These are phyloP conservation scores for Oryza meyeriana DNA, from an alignment of 176 grass and related monocot species.

Conservation along the genomic window DNA sequence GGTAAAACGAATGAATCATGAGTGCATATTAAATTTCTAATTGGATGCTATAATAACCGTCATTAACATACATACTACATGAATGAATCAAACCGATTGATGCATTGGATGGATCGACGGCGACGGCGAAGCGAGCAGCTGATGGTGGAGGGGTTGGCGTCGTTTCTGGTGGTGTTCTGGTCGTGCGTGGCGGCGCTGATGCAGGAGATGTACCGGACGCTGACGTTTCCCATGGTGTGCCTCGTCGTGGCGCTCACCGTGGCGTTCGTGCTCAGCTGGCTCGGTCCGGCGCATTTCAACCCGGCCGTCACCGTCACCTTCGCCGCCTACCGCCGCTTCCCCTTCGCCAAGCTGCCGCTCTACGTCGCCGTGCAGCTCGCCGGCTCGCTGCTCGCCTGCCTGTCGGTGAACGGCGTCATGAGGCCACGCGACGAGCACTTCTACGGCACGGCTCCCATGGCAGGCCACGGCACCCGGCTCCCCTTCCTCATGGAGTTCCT, in stretches of 20 bases:
- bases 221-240: constrained; percentile 46
- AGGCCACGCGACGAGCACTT: constrained; percentile 36
- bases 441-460: constrained; percentile 37
- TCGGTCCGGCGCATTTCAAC: constrained; percentile 59
- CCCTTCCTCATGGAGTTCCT: constrained; percentile 54
- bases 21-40: too few relatives aligned
- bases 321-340: constrained; percentile 41
- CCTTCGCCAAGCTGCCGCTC: constrained; percentile 39
- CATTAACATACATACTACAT: too few relatives aligned
- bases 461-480: neutral
- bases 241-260: constrained; percentile 39
- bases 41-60: too few relatives aligned
- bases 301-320: constrained; percentile 61
- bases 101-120: too few relatives aligned
- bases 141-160: constrained; percentile 25
- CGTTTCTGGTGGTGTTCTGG: constrained; percentile 52
- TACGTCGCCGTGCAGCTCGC: constrained; percentile 38
- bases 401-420: constrained; percentile 35
- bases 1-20: constrained; percentile 1
- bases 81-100: too few relatives aligned
- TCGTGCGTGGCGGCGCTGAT: constrained; percentile 41
- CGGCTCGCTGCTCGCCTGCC: constrained; percentile 46
- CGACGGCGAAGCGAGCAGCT: neutral
- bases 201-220: constrained; percentile 45
- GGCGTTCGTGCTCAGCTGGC: constrained; percentile 43